Conservation (phyloP, 179 eudicot species). For the Monotropa hypopitys region DNA sequence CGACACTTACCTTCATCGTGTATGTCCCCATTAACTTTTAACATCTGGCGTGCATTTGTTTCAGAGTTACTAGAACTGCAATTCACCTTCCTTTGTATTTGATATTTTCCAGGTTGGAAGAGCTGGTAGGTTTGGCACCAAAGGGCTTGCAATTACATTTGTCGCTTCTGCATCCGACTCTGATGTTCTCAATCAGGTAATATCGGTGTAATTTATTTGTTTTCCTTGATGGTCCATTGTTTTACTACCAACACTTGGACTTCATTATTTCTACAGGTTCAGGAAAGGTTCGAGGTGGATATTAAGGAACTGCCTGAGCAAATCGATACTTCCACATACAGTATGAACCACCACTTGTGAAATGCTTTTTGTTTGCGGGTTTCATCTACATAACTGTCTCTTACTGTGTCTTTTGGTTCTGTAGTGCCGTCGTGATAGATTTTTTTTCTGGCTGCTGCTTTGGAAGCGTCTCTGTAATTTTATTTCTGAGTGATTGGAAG, state of each 20-base stretch:
- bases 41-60: not conserved
- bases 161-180: slow-evolving; percentile 83
- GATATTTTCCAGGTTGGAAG: slow-evolving; percentile 52
- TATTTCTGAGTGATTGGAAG: not conserved
- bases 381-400: not conserved
- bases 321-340: slow-evolving; percentile 78
- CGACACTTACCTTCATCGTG: slow-evolving; percentile 87
- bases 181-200: slow-evolving; percentile 72
- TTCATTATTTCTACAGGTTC: slow-evolving; percentile 31
- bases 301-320: slow-evolving; percentile 85
- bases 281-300: slow-evolving; percentile 80
- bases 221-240: not conserved
- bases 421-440: slow-evolving; percentile 17
- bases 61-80: not conserved
- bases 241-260: not conserved
- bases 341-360: slow-evolving; percentile 24
- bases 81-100: not conserved
- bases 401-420: not conserved
- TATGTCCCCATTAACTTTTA: slow-evolving; percentile 12
- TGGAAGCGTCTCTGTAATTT: not conserved
- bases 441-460: not conserved
- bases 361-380: not conserved
- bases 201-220: not conserved
- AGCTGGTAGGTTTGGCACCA: slow-evolving; percentile 89
- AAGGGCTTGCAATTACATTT: slow-evolving; percentile 90